A percentile compares a stretch with the other conserved stretches of the same genome.
phyloP scores from a whole-genome alignment of 2,329 filamentous ascomycete genomes.

The Pseudocercospora fijiensis region DNA sequence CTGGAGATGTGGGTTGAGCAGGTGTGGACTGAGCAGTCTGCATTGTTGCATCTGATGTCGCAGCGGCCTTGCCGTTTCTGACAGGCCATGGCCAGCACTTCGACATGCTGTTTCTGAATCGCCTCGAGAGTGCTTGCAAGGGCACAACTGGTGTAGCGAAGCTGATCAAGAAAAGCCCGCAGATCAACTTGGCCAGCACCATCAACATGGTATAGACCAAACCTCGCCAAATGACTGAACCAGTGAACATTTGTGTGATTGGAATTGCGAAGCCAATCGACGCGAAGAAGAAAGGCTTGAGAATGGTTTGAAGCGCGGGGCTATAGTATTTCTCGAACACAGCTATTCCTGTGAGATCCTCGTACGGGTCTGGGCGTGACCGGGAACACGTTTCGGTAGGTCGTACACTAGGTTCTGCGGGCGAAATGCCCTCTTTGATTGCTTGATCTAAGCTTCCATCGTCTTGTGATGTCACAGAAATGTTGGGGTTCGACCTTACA shows the following conservation, averaged over 20 bases:
- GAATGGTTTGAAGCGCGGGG: slow-evolving; percentile 50
- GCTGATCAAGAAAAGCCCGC: slow-evolving; percentile 45
- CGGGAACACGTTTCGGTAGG: neutral
- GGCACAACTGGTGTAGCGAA: slow-evolving; percentile 29
- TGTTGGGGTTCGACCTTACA: neutral
- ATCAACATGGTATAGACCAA: slow-evolving; percentile 71
- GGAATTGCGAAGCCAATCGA: slow-evolving; percentile 77
- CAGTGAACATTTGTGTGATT: slow-evolving; percentile 66
- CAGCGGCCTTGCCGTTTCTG: neutral
- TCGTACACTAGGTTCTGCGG: too few relatives aligned
- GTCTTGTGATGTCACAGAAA: neutral
- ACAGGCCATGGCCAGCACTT: neutral
- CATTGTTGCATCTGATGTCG: neutral
- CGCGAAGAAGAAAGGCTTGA: slow-evolving; percentile 73
- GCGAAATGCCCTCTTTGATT: neutral
- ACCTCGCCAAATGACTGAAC: slow-evolving; percentile 67
- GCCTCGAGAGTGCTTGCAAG: neutral
- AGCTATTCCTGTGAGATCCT: slow-evolving; percentile 12
- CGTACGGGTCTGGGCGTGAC: slow-evolving; percentile 11
- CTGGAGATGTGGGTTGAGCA: neutral
- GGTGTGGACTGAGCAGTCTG: neutral
- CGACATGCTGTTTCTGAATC: neutral
- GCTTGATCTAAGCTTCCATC: neutral
- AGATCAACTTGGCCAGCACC: slow-evolving; percentile 51
- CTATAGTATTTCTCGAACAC: slow-evolving; percentile 52